Evolutionary conservation across 805 yeast species (phyloP).

Genomic region (Kodamaea jinghongensis): DNA sequence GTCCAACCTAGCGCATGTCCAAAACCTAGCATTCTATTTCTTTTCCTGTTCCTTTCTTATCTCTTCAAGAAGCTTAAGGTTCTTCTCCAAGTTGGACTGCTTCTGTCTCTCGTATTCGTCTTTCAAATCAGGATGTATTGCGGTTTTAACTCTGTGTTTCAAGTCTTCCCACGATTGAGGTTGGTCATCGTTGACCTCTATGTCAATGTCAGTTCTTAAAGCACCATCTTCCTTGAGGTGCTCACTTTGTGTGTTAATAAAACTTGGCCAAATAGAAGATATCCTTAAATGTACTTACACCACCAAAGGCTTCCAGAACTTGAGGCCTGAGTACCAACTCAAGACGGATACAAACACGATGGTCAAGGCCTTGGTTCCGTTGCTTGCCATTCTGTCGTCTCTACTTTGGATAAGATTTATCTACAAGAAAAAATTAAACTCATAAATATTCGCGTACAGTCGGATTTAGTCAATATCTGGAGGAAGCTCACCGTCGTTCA

Average conservation of each 20-base stretch:
- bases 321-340: conserved; percentile 50
- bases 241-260: conserved; percentile 40
- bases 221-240: conserved; percentile 64
- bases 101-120: conserved; percentile 11
- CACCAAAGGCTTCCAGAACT: conserved; percentile 72
- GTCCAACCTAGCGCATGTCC: neutral
- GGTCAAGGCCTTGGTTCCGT: conserved; percentile 24
- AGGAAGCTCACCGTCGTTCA: conserved; percentile 12
- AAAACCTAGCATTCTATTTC: conserved; percentile 1
- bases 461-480: conserved; percentile 12
- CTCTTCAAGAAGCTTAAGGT: conserved; percentile 10
- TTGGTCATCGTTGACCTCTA: conserved; percentile 34
- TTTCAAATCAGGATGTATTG: conserved; percentile 27
- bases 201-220: conserved; percentile 55
- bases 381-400: conserved; percentile 9
- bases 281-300: conserved; percentile 43
- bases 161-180: conserved; percentile 41
- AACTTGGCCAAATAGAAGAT: neutral
- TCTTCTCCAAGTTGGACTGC: conserved; percentile 9
- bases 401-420: no score
- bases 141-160: conserved; percentile 27
- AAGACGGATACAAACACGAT: conserved; percentile 23
- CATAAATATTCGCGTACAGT: neutral
- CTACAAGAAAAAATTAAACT: conserved; percentile 1
- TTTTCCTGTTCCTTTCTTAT: conserved; percentile 9